These are phyloP conservation scores for Penicillium sp. DNA, from an alignment of 2,329 filamentous ascomycete genomes.

Conservation along the genomic window DNA sequence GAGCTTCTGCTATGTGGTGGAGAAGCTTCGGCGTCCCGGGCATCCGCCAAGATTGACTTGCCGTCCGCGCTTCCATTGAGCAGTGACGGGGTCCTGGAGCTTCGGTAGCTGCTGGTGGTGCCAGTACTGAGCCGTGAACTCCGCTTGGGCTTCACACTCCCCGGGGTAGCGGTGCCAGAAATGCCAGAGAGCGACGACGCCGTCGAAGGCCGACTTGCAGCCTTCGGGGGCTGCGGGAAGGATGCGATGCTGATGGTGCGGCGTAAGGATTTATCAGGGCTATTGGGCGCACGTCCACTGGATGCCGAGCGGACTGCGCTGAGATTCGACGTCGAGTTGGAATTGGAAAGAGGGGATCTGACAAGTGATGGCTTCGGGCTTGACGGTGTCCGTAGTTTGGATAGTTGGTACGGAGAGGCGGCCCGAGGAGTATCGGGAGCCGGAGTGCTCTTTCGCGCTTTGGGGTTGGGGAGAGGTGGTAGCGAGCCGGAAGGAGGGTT, in stretches of 20 bases:
- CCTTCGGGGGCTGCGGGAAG: slow-evolving; percentile 84
- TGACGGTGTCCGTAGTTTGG: slow-evolving; percentile 60
- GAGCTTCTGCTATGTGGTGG: slow-evolving; percentile 87
- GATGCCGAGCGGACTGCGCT: slow-evolving; percentile 58
- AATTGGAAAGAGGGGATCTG: slow-evolving; percentile 48
- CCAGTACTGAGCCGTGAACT: slow-evolving; percentile 58
- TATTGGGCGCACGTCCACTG: slow-evolving; percentile 52
- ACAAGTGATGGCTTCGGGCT: slow-evolving; percentile 53
- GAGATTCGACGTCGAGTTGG: slow-evolving; percentile 53
- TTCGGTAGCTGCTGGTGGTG: slow-evolving; percentile 51
- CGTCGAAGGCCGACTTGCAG: slow-evolving; percentile 63
- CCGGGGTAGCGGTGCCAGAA: slow-evolving; percentile 29
- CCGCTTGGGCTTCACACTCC: slow-evolving; percentile 51
- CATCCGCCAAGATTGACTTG: slow-evolving; percentile 65
- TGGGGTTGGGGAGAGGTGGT: slow-evolving; percentile 70
- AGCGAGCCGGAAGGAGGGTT: slow-evolving; percentile 70
- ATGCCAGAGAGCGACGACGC: slow-evolving; percentile 45
- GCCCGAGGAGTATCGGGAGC: slow-evolving; percentile 44
- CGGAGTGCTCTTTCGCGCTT: slow-evolving; percentile 67
- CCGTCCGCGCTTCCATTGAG: slow-evolving; percentile 76
- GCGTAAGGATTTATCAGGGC: slow-evolving; percentile 67
- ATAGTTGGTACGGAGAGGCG: slow-evolving; percentile 46
- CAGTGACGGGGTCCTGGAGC: slow-evolving; percentile 64
- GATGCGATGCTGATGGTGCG: slow-evolving; percentile 92
- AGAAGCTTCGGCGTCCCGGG: slow-evolving; percentile 73